Percentiles rank a stretch among this genome's conserved stretches.
Conservation (phyloP, 169 alveolate species). For the Plasmodium billcollinsi region DNA sequence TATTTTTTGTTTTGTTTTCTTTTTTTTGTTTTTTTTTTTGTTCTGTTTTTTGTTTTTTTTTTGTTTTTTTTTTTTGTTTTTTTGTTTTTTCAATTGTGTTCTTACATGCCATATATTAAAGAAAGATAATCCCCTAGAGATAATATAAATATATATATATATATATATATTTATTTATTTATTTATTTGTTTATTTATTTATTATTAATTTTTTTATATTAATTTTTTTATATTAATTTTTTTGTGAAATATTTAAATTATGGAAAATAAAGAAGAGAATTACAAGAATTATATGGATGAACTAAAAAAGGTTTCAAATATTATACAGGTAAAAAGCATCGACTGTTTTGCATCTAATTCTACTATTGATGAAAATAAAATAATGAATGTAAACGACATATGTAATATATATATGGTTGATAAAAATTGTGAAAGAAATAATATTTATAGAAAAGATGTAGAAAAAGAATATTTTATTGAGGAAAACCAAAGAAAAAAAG, state of each 20-base stretch:
- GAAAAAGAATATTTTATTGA: background rate
- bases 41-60: too few species aligned
- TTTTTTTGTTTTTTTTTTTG: too few species aligned
- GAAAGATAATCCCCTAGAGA: too few species aligned
- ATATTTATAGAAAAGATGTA: background rate
- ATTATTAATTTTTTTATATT: background rate
- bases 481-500: background rate
- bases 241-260: background rate
- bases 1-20: too few species aligned
- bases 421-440: conserved; percentile 5
- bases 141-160: background rate
- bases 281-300: conserved; percentile 50
- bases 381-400: conserved; percentile 34
- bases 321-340: conserved; percentile 15
- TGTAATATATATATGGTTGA: conserved; percentile 23
- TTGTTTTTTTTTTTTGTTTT: too few species aligned
- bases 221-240: too few species aligned
- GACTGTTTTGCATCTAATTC: conserved; percentile 64
- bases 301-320: conserved; percentile 11
- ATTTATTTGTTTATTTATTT: too few species aligned
- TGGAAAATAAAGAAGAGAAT: conserved; percentile 4
- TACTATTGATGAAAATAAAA: conserved; percentile 64
- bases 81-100: too few species aligned
- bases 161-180: background rate
- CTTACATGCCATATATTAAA: too few species aligned